Conservation (phyloP, 2,329 filamentous ascomycete species). For the Sporothrix pseudoabietina region DNA sequence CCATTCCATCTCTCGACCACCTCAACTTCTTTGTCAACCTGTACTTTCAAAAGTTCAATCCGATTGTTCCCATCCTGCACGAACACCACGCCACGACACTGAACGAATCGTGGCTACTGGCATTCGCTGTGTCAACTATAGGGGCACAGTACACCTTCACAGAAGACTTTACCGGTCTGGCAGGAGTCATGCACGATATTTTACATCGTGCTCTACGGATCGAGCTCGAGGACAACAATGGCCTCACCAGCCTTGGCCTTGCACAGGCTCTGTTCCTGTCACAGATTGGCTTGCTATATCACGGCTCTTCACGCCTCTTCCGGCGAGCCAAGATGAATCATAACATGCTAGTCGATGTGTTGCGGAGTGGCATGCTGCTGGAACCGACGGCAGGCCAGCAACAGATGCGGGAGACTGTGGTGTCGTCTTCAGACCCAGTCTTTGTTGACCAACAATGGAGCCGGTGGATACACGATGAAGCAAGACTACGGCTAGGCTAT, state of each 20-base stretch:
- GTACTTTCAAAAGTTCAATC: conserved; percentile 14
- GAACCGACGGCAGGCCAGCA: background rate
- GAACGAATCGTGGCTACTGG: conserved; percentile 5
- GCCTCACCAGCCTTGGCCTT: background rate
- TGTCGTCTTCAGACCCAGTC: background rate
- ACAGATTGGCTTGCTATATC: background rate
- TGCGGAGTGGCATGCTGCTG: background rate
- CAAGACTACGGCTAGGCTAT: background rate
- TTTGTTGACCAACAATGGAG: background rate
- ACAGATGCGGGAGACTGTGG: background rate
- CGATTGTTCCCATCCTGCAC: background rate
- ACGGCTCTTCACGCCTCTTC: background rate
- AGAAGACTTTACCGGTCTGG: background rate
- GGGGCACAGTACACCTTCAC: background rate
- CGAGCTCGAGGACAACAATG: background rate
- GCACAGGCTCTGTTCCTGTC: background rate
- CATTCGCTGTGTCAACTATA: background rate
- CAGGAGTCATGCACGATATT: background rate
- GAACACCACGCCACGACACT: background rate
- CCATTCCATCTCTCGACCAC: background rate
- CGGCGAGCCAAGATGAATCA: background rate
- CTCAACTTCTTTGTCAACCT: conserved; percentile 6
- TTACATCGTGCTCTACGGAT: background rate
- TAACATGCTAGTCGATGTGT: background rate
- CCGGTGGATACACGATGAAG: conserved; percentile 9